Evolutionary conservation across 345 rosid genomes (phyloP), one percentile per base, ranked within the genome.

Genomic region (Geranium rotundifolium): DNA sequence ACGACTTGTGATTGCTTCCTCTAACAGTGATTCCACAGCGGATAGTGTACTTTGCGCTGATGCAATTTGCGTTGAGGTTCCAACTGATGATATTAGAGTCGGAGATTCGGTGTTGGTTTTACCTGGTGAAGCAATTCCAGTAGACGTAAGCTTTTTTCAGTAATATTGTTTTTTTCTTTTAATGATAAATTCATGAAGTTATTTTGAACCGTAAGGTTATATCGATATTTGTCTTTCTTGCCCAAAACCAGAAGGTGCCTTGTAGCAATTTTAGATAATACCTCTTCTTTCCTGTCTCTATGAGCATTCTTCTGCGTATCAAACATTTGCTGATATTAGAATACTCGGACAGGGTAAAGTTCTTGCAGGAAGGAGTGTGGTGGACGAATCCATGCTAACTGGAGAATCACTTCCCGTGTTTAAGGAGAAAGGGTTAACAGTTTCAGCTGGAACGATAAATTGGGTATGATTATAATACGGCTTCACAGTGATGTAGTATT

Each of bases 341-440:
- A 29, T 65, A 67, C 29, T 66, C 2, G 66, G 61, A 31, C 75
- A 92, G 98, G 98, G 98, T 57, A 80, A 64, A 77, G 87, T 92
- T 66, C 65, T 85, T 69, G 93, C 91, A 2, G 98, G 98, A 78
- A 85, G 91, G 83, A 89, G 98, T 73, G 91, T 87, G 67, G 96
- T 87, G 31, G 96, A 92, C 71, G 98, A 92, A 78, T 89, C 96
- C 79, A 92, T 92, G 96, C 86, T 92, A 65, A 89, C 98, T 1
- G 96, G 98, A 60, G 98, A 89, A 84, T 89, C 96, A 67, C 84
- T 87, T 71, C 98, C 95, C 20, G 91, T 87, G 52, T 87, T 82
- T 67, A 92, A 92, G 82, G 95, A 89, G 67, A 69, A 73, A 69
- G 91, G 88, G 27, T 78, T 76, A 55, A 68, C 69, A 56, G 95